Evolutionary conservation across 2,329 filamentous ascomycete genomes (phyloP), one percentile per base, ranked within the genome.

Genomic region (Anthostomella pinea): DNA sequence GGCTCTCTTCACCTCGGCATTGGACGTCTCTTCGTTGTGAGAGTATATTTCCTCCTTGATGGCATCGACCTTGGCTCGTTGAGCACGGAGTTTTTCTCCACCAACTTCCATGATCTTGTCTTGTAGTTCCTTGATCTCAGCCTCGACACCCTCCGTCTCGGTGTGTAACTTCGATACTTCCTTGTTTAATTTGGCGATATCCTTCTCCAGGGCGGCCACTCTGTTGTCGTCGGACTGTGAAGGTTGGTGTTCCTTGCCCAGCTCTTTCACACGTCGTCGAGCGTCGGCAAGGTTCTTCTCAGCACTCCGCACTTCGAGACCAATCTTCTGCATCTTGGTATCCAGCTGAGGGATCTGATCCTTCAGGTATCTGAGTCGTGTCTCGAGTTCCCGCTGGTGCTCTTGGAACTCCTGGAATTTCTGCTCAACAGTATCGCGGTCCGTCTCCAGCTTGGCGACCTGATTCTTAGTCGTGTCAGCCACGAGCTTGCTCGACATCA

Each of bases 91-190:
- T 65, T 87, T 89, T 55, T 97, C 89, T 64, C 93, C 93, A 57
- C 93, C 93, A 46, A 95, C 84, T 63, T 96, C 85, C 93, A 98
- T 97, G 56, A 98, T 98, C 71, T 90, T 95, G 73, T 93, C 84
- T 59, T 98, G 91, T 1, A 98, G 72, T 14, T 75, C 75, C 65
- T 95, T 91, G 65, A 98, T 97, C 63, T 97, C 93, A 17, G 83
- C 82, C 59, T 98, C 93, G 7, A 95, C 81, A 29, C 83, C 93
- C 2, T 86, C 79, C n/a, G 86, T 96, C 64, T 97, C 88, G 8
- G 78, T 73, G 43, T 81, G 87, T 8, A 98, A 75, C 53, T 84
- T 85, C 40, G 85, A 79, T 8, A 95, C 79, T 53, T 95, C 87
- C 49, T 79, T 79, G 54, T 88, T 80, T 44, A 94, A 73, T 41